These are phyloP conservation scores for Bocquillonia castaneifolia DNA, from an alignment of 441 rosid species.

Conservation along the genomic window DNA sequence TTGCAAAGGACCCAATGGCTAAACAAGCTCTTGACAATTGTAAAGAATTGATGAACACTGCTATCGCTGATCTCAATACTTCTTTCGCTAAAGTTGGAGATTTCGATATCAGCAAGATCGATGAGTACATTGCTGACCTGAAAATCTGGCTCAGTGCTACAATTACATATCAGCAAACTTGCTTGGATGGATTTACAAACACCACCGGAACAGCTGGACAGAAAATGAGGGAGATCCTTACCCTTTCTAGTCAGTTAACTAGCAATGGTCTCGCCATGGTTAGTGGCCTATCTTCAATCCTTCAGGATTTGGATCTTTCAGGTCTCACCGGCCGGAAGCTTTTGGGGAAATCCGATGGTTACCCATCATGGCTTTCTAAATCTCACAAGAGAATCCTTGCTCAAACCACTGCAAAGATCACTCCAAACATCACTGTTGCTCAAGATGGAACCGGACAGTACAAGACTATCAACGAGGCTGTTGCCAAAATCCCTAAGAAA, in stretches of 20 bases:
- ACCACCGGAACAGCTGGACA: constrained; percentile 41
- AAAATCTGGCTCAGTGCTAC: constrained; percentile 73
- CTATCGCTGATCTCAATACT: constrained; percentile 54
- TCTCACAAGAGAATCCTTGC: constrained; percentile 36
- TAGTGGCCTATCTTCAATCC: constrained; percentile 32
- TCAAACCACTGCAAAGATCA: constrained; percentile 21
- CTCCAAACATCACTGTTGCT: constrained; percentile 55
- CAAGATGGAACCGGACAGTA: constrained; percentile 68
- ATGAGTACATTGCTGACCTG: constrained; percentile 43
- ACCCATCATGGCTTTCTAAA: constrained; percentile 49
- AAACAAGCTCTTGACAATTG: constrained; percentile 52
- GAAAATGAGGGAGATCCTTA: constrained; percentile 46
- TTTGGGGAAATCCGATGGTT: constrained; percentile 14
- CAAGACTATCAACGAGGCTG: constrained; percentile 54
- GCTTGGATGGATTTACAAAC: constrained; percentile 61
- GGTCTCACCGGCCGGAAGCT: constrained; percentile 23
- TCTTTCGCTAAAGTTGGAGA: constrained; percentile 38
- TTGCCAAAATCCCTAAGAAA: constrained; percentile 37
- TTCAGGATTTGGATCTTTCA: constrained; percentile 31
- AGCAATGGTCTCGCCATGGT: constrained; percentile 76
- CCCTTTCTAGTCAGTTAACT: constrained; percentile 43
- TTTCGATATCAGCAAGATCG: constrained; percentile 33
- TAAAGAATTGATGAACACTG: constrained; percentile 43
- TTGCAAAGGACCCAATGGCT: constrained; percentile 44
- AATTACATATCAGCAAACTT: constrained; percentile 62